Evolutionary conservation across 768 basidiomycete genomes (phyloP), one percentile per base, ranked within the genome.

Genomic region (Suillus bovinus): DNA sequence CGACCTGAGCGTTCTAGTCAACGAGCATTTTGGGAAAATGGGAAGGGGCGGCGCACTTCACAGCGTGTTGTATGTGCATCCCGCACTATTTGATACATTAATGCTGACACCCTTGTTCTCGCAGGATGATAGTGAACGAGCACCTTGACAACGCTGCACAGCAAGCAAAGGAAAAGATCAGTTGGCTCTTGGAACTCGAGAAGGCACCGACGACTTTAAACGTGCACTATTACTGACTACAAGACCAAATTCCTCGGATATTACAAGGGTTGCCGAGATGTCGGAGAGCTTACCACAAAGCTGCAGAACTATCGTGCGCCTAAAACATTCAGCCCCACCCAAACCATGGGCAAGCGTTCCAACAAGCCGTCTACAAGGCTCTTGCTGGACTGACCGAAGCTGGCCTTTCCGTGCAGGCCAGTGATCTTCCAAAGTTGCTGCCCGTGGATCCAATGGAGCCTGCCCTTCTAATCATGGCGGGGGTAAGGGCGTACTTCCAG

Each of bases 401-500:
- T 2, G 74, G 72, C 3, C 66, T 86, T 14, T 13, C 62, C 0
- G 78, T 74, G 3, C 72, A 76, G 41, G 70, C 78, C 0, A 72
- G 72, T 4, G 83, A 86, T 59, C 64, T 90, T 0, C 65, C 79
- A 0, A 85, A 79, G 66, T 67, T 90, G 0, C 75, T 86, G 4
- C 80, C 83, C 0, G 61, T 77, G 0, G 86, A 89, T 62, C 74
- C 74, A 2, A 81, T 79, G 77, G 86, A 86, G 41, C 79, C 82
- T 0, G 86, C 86, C 0, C 66, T 91, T 20, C 66, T 72, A 4
- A 88, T 91, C 67, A 90, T 91, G 88, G 87, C 87, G 0, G 82
- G 85, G 60, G 87, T 90, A 1, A 78, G 87, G 5, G 89, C 86
- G 0, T 90, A 91, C 65, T 91, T 90, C 71, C 87, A 90, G 79